A percentile compares a stretch with the other conserved stretches of the same genome.
Evolutionary conservation across 768 basidiomycete species (phyloP).

Genomic region (Termitomyces sp.): DNA sequence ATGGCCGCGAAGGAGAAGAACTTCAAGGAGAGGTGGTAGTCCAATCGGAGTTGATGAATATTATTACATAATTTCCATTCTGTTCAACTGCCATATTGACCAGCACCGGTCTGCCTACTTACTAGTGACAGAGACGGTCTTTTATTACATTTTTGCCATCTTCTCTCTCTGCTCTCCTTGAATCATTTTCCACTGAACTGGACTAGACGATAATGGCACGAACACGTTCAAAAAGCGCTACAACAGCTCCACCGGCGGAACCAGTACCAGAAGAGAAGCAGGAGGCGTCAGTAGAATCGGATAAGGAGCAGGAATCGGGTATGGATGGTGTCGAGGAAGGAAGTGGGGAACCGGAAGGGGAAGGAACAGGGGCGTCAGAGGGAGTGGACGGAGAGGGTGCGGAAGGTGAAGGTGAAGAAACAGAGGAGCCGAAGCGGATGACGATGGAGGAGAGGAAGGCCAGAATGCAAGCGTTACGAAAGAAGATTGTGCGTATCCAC

Average conservation of each 20-base stretch:
- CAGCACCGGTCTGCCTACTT: too few relatives aligned
- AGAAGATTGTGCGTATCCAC: slow-evolving; percentile 66
- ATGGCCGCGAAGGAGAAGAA: too few relatives aligned
- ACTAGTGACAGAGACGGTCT: too few relatives aligned
- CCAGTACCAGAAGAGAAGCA: background rate
- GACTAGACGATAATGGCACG: background rate
- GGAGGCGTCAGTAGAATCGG: background rate
- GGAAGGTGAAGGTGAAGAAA: slow-evolving; percentile 17
- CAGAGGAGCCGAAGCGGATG: slow-evolving; percentile 23
- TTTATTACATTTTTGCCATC: too few relatives aligned
- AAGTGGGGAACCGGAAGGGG: slow-evolving; percentile 12
- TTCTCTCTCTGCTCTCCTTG: too few relatives aligned
- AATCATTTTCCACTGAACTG: background rate
- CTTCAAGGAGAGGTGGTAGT: too few relatives aligned
- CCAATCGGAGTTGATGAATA: too few relatives aligned
- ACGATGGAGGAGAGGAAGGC: slow-evolving; percentile 73
- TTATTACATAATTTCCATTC: too few relatives aligned
- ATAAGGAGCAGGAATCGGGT: background rate
- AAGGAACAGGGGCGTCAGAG: slow-evolving; percentile 25
- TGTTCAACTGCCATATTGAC: too few relatives aligned
- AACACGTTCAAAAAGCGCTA: background rate
- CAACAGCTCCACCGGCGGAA: background rate
- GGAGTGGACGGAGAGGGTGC: slow-evolving; percentile 7
- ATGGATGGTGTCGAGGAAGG: background rate
- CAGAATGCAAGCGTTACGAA: slow-evolving; percentile 72